Percentiles rank a stretch among this genome's conserved stretches.
Conservation (phyloP, 139 green algal species). For the Micromonas pusilla region DNA sequence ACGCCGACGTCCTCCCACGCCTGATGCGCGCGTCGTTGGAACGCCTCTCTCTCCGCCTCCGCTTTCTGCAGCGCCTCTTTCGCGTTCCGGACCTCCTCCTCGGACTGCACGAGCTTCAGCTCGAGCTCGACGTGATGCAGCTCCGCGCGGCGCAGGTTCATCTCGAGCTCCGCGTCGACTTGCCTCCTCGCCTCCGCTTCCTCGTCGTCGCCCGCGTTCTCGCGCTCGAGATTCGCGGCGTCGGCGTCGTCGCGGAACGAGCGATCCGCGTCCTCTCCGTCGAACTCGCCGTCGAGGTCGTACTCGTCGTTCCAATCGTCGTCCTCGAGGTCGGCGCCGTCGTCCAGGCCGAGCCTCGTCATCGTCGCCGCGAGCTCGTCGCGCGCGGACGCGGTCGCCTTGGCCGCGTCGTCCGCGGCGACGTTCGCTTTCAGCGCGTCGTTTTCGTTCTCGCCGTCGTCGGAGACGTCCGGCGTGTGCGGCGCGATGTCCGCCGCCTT, state of each 20-base stretch:
- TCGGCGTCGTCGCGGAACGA: too few relatives aligned
- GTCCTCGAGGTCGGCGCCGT: neutral
- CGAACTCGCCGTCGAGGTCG: neutral
- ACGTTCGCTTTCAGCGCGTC: too few relatives aligned
- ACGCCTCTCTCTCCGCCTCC: neutral
- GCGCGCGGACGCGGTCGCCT: too few relatives aligned
- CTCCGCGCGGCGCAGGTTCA: slow-evolving; percentile 4
- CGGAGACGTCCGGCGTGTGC: too few relatives aligned
- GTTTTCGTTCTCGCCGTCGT: too few relatives aligned
- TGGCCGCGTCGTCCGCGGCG: too few relatives aligned
- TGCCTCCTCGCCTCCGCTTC: neutral
- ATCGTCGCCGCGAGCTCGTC: too few relatives aligned
- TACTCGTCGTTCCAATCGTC: neutral
- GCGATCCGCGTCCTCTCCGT: neutral
- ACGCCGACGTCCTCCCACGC: slow-evolving; percentile 3
- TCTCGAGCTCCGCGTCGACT: slow-evolving; percentile 10
- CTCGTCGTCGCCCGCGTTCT: neutral
- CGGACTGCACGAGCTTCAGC: neutral
- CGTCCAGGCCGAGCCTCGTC: neutral
- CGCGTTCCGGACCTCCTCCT: slow-evolving; percentile 4
- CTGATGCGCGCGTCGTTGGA: neutral
- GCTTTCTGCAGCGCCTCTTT: neutral
- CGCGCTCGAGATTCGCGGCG: neutral
- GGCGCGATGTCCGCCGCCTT: too few relatives aligned
- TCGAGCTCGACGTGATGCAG: slow-evolving; percentile 13